Evolutionary conservation across 2,329 filamentous ascomycete genomes (phyloP), one percentile per base, ranked within the genome.

Genomic region (Talaromyces sp.): DNA sequence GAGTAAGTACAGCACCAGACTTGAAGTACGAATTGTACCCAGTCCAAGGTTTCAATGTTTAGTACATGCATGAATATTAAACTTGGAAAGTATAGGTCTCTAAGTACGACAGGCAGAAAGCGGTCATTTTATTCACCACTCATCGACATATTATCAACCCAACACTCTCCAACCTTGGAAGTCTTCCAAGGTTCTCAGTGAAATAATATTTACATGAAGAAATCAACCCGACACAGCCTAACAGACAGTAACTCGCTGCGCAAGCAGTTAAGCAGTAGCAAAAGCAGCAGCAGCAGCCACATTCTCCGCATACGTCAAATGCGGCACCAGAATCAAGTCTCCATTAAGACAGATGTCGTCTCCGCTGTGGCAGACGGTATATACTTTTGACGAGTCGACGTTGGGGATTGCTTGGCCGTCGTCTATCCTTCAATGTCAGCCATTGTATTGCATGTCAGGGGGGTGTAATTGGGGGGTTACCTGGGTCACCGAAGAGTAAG

Each of bases 291-390:
- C 69, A 31, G 51, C 59, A 36, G 31, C 56, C 29, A 67, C 69
- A 43, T 70, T 63, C 53, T 67, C 45, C 0, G 68, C 69, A 67
- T 70, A 70, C 2, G 67, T 70, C 58, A 70, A 27, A 67, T 70
- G 69, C 15, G 65, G 19, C 36, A 67, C 64, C 11, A 68, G 64
- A 31, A 70, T 68, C 2, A 70, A 11, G 22, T 68, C 67, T 25
- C 69, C 69, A 31, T 70, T 63, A 5, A 67, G 58, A 31, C 69
- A 70, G 31, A 70, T 70, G 34, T 70, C 64, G 54, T 70, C 69
- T 11, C 45, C 59, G 6, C 36, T 25, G 34, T 70, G 64, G 40
- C 69, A 70, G 13, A 63, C 67, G 15, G 69, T 69, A 38, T 65
- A 64, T 0, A 70, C 69, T 15, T 66, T 69, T 8, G 68, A 61